These are phyloP conservation scores for Hansenula sp. DNA, from an alignment of 1,139 yeast genomes.

Conservation along the genomic window DNA sequence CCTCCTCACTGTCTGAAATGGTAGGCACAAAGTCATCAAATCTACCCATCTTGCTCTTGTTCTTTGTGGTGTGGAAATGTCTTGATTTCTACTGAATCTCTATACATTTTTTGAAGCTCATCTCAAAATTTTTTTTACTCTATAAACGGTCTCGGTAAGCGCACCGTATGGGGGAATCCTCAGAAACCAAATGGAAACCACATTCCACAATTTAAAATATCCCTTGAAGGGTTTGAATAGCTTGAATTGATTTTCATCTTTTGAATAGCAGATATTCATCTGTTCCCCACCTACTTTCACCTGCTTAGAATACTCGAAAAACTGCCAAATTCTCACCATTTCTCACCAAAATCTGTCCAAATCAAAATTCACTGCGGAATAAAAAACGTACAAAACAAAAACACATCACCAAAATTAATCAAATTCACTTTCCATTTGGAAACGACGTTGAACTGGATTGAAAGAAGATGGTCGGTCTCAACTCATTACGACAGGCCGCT, in stretches of 20 bases:
- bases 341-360: background rate
- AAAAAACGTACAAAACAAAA: background rate
- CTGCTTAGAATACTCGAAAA: too few species aligned
- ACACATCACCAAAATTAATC: background rate
- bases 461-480: background rate
- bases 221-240: too few species aligned
- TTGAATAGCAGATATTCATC: too few species aligned
- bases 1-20: constrained; percentile 69
- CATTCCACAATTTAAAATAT: too few species aligned
- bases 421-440: background rate
- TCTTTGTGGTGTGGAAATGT: too few species aligned
- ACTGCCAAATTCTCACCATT: background rate
- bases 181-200: too few species aligned
- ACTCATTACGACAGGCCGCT: background rate
- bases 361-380: background rate
- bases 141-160: background rate
- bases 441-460: too few species aligned
- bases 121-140: constrained; percentile 4
- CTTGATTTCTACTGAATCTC: too few species aligned
- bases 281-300: too few species aligned
- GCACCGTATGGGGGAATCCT: too few species aligned
- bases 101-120: constrained; percentile 2
- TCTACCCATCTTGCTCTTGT: constrained; percentile 9
- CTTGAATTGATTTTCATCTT: too few species aligned
- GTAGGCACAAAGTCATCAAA: constrained; percentile 56